Percentiles rank a stretch among this genome's conserved stretches.
Conservation (phyloP, 306 rosid genomes). For the Rosa lucieae region DNA sequence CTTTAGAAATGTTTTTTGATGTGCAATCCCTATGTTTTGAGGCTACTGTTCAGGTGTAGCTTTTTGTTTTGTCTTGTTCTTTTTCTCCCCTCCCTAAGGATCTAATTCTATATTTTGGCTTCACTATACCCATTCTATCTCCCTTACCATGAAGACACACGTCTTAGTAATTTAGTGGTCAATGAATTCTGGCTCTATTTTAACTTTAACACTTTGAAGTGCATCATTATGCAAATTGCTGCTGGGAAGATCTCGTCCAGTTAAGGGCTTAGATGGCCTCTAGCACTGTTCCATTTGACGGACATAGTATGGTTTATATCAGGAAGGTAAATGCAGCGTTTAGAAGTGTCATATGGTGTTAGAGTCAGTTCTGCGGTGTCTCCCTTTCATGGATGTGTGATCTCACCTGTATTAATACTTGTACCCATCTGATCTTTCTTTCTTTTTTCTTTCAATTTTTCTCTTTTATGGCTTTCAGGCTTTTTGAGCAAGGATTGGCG, state of each 20-base stretch:
- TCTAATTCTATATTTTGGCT: not conserved
- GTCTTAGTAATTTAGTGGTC: constrained; percentile 60
- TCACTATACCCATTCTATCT: constrained; percentile 28
- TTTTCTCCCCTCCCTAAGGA: too few relatives aligned
- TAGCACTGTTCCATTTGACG: constrained; percentile 92
- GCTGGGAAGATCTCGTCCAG: constrained; percentile 97
- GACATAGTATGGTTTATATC: constrained; percentile 87
- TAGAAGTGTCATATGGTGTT: constrained; percentile 93
- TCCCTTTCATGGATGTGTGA: constrained; percentile 55
- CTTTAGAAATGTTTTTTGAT: too few relatives aligned
- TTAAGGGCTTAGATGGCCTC: constrained; percentile 99
- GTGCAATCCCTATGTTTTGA: too few relatives aligned
- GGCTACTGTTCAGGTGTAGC: too few relatives aligned
- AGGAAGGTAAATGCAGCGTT: constrained; percentile 99
- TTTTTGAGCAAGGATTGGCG: constrained; percentile 89
- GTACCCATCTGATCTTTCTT: constrained; percentile 5
- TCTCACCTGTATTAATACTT: constrained; percentile 40
- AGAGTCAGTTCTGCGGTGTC: constrained; percentile 85
- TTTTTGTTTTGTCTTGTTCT: too few relatives aligned
- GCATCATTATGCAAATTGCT: constrained; percentile 98
- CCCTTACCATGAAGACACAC: constrained; percentile 35
- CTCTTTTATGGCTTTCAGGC: constrained; percentile 51
- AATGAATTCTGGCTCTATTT: constrained; percentile 63
- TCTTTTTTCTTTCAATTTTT: too few relatives aligned
- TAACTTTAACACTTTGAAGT: constrained; percentile 79